Evolutionary conservation across 148 eudicot species (phyloP).

Genomic region (Rhododendron mucronatum): DNA sequence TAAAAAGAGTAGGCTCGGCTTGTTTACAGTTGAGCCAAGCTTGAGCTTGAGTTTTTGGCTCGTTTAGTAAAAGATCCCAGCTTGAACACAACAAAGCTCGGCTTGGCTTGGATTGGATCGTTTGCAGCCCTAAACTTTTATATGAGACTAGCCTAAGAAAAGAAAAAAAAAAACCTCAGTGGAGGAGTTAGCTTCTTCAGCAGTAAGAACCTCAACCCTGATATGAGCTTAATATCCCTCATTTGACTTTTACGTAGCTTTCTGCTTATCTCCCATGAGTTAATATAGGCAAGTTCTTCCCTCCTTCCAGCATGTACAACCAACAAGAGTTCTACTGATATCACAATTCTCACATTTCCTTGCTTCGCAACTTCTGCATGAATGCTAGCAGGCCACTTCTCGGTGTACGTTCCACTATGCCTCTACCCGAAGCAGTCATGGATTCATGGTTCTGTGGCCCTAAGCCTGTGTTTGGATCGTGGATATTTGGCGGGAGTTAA

Average conservation of each 20-base stretch:
- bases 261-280: background rate
- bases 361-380: background rate
- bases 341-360: background rate
- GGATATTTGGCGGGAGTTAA: background rate
- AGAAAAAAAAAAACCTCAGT: background rate
- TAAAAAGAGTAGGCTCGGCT: no score
- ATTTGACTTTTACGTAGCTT: background rate
- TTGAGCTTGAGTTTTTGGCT: no score
- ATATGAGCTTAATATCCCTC: background rate
- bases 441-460: background rate
- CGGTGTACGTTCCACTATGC: background rate
- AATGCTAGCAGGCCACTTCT: background rate
- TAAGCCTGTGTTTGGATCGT: background rate
- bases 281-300: background rate
- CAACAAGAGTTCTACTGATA: background rate
- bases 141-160: background rate
- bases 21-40: no score
- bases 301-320: background rate
- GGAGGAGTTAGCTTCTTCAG: background rate
- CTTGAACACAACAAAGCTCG: no score
- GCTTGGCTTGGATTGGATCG: no score
- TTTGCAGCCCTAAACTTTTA: no score
- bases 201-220: background rate
- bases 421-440: background rate
- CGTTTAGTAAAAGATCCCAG: no score